phyloP scores from a whole-genome alignment of 2,329 filamentous ascomycete genomes.

The Bipolaris gigantea region DNA sequence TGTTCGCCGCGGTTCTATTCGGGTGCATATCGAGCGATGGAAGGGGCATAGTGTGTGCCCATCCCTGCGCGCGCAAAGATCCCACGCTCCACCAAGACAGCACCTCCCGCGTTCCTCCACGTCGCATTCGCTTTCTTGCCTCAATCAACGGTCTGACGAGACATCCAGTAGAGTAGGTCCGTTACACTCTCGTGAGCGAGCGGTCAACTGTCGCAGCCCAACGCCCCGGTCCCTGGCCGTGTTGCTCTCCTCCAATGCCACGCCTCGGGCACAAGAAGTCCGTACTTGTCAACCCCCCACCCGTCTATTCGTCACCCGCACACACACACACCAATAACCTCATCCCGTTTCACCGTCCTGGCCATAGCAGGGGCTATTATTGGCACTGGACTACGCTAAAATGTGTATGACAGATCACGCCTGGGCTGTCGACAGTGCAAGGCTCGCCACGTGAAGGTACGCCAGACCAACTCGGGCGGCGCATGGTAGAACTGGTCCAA shows the following conservation, averaged over 20 bases:
- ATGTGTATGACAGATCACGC: slow-evolving; percentile 18
- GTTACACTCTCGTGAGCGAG: slow-evolving; percentile 3
- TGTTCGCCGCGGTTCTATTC: background rate
- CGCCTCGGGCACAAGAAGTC: slow-evolving; percentile 45
- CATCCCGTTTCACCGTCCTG: background rate
- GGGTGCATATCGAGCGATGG: background rate
- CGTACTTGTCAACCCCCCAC: slow-evolving; percentile 9
- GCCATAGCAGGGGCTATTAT: background rate
- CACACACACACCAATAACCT: slow-evolving; percentile 1
- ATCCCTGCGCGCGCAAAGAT: slow-evolving; percentile 6
- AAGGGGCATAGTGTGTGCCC: slow-evolving; percentile 9
- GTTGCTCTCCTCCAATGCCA: slow-evolving; percentile 29
- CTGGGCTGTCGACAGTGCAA: slow-evolving; percentile 44
- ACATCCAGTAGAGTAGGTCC: slow-evolving; percentile 7
- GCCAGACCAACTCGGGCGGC: slow-evolving; percentile 2
- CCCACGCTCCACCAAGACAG: slow-evolving; percentile 7
- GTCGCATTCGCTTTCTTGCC: slow-evolving; percentile 13
- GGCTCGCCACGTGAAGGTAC: slow-evolving; percentile 44
- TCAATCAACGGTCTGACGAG: slow-evolving; percentile 3
- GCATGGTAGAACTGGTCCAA: slow-evolving; percentile 6
- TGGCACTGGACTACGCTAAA: slow-evolving; percentile 1
- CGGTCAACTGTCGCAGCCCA: slow-evolving; percentile 16
- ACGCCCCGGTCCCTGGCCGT: slow-evolving; percentile 9
- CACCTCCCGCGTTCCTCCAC: slow-evolving; percentile 10
- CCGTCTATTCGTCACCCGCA: slow-evolving; percentile 4